These are phyloP conservation scores for Malassezia nana DNA, from an alignment of 1,284 basidiomycete genomes.

Conservation along the genomic window DNA sequence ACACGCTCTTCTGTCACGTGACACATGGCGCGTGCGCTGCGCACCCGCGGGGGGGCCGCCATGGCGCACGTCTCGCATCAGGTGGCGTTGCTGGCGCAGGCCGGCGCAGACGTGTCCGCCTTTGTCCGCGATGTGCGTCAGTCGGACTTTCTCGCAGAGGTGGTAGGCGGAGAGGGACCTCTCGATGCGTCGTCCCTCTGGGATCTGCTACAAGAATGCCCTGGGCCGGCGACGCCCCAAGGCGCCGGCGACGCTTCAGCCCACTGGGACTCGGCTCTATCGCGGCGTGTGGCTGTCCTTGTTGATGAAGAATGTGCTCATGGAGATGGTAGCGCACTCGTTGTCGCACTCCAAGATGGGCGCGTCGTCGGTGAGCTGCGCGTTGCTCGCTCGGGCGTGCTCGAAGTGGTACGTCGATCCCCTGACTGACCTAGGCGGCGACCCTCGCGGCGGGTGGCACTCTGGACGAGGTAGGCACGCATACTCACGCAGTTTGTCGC, in stretches of 20 bases:
- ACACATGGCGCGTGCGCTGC: not conserved
- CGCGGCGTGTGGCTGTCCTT: not conserved
- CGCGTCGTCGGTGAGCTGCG: not conserved
- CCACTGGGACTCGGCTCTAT: not conserved
- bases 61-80: not conserved
- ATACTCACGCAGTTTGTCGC: not conserved
- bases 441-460: not conserved
- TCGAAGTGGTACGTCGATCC: conserved; percentile 15
- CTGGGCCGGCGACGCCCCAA: not conserved
- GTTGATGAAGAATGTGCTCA: not conserved
- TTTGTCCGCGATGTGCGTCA: conserved; percentile 26
- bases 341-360: not conserved
- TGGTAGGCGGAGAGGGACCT: conserved; percentile 29
- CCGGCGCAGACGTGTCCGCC: conserved; percentile 4
- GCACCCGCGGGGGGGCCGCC: not conserved
- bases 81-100: conserved; percentile 4
- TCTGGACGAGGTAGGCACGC: conserved; percentile 1
- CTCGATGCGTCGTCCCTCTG: conserved; percentile 28
- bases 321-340: not conserved
- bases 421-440: conserved; percentile 3
- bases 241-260: not conserved
- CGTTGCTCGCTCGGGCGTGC: not conserved
- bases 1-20: not conserved
- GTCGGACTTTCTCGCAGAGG: conserved; percentile 31
- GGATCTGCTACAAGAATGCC: conserved; percentile 18